Evolutionary conservation across 768 basidiomycete genomes (phyloP), one percentile per base, ranked within the genome.

Genomic region (Xerocomellus intermedius): DNA sequence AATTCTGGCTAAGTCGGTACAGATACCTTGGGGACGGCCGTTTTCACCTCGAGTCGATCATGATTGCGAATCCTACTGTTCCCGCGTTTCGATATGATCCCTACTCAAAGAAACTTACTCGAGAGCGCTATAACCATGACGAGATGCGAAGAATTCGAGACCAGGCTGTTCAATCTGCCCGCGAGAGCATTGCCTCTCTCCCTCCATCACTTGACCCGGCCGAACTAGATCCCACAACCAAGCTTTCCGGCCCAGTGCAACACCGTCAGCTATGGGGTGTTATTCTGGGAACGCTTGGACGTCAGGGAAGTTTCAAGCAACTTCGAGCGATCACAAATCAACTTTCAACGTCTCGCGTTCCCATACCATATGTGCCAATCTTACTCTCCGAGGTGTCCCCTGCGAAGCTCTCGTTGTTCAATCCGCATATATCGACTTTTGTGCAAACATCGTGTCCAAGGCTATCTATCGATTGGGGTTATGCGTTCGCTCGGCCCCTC

Each of bases 21-120:
- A 97, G 94, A 64, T 99, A 98, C 70, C 82, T 99, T 26, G 97
- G 97, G 17, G 97, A 99, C 64, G 97, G 97, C 21, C 88, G 97
- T 10, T 99, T 99, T 77, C 97, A 98, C 69, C 81, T 98, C 17
- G 97, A 99, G 72, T 91, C 93, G 14, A 94, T 98, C 69, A 99
- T 99, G 97, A 97, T 99, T 55, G 94, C 94, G n/a, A 99, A 99
- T 69, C 97, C 97, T 0, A 72, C 81, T 30, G 80, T 98, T 17
- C 94, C 97, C 12, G 95, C 97, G 0, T 99, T 97, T 75, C 85
- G 97, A 21, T 99, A 98, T 72, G 97, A 98, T 67, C 97, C 97
- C 4, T 99, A 98, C 71, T 92, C 94, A 21, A 99, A 99, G 72
- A 97, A 94, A 67, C 79, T 99, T 48, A 98, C 97, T 2, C 77